These are phyloP conservation scores for Paecilomyces sp. DNA, from an alignment of 2,329 filamentous ascomycete genomes.

Conservation along the genomic window DNA sequence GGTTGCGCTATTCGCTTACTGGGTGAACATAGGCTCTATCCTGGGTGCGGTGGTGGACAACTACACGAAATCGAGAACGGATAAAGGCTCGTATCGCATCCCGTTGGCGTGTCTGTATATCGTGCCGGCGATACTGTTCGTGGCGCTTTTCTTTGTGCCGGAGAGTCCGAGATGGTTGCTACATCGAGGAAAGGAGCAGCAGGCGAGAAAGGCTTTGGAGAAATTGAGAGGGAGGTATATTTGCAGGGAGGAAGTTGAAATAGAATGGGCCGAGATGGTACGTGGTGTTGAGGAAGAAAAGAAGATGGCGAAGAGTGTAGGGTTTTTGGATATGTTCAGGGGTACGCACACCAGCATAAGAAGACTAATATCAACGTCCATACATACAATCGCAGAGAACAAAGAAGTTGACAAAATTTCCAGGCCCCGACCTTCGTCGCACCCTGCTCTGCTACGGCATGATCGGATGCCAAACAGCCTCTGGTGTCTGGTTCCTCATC, in stretches of 20 bases:
- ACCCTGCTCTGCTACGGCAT: constrained; percentile 45
- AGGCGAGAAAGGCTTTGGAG: constrained; percentile 30
- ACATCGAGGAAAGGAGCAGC: constrained; percentile 14
- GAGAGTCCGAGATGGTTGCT: constrained; percentile 21
- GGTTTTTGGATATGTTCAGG: constrained; percentile 9
- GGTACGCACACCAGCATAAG: neutral
- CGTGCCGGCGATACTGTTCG: constrained; percentile 13
- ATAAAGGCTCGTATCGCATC: constrained; percentile 20
- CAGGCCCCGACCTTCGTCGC: constrained; percentile 41
- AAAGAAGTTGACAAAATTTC: neutral
- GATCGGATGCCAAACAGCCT: constrained; percentile 39
- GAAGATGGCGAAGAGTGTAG: constrained; percentile 4
- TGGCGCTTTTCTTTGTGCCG: constrained; percentile 18
- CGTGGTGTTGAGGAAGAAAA: constrained; percentile 10
- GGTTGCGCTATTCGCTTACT: constrained; percentile 39
- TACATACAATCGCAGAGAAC: no score
- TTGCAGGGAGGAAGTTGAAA: constrained; percentile 3
- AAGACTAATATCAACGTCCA: neutral
- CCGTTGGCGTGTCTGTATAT: constrained; percentile 16
- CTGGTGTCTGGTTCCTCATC: constrained; percentile 46
- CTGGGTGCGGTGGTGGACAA: constrained; percentile 14
- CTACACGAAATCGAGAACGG: constrained; percentile 19
- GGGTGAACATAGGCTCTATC: constrained; percentile 14
- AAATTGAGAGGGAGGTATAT: constrained; percentile 20
- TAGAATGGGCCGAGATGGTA: constrained; percentile 11